Conservation (phyloP, 352 stramenopile genomes). For the Globisporangium lucens region DNA sequence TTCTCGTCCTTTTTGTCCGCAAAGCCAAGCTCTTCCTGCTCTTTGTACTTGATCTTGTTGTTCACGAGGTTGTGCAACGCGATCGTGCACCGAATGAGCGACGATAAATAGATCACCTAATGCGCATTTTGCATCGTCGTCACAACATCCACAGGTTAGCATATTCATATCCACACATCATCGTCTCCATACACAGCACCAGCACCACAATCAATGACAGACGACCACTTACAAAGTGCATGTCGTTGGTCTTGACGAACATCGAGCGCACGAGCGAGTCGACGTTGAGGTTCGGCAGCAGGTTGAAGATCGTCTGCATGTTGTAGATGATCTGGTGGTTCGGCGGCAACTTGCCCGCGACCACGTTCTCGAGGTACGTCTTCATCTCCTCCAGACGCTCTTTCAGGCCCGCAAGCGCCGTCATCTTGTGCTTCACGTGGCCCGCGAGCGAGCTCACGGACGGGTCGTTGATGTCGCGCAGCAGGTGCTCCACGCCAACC, state of each 20-base stretch:
- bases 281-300: conserved; percentile 98
- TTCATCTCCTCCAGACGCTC: conserved; percentile 97
- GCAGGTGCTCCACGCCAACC: conserved; percentile 98
- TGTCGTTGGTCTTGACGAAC: conserved; percentile 99
- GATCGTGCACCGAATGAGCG: conserved; percentile 97
- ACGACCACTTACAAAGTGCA: conserved; percentile 92
- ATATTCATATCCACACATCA: not conserved
- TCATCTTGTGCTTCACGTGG: conserved; percentile 98
- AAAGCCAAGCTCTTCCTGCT: conserved; percentile 75
- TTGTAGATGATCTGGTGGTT: conserved; percentile 98
- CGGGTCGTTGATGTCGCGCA: conserved; percentile 99
- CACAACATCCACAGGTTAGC: conserved; percentile 3
- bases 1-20: conserved; percentile 72
- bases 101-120: conserved; percentile 97
- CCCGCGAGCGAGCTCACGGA: conserved; percentile 97
- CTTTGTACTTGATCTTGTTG: conserved; percentile 98
- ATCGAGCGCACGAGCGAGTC: conserved; percentile 96
- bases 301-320: conserved; percentile 99
- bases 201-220: not conserved
- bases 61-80: conserved; percentile 98
- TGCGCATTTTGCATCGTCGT: not conserved
- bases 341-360: conserved; percentile 63
- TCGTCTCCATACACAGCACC: not conserved
- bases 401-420: conserved; percentile 91
- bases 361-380: conserved; percentile 95